phyloP scores from a whole-genome alignment of 495 filamentous ascomycete genomes.

The Usnea hakonensis region DNA sequence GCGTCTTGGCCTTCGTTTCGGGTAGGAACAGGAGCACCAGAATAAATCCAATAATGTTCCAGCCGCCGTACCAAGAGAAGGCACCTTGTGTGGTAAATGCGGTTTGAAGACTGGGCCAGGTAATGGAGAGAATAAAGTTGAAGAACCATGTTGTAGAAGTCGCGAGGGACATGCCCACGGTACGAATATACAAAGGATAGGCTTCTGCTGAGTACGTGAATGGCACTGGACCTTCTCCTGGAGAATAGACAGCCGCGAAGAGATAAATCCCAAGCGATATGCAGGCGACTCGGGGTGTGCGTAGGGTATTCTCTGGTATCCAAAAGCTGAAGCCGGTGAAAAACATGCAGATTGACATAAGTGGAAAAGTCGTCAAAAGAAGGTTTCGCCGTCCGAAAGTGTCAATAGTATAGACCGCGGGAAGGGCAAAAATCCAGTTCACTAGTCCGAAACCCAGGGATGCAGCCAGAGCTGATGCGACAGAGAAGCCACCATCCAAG shows the following conservation, averaged over 20 bases:
- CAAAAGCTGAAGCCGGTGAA: conserved; percentile 78
- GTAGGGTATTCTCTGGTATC: conserved; percentile 43
- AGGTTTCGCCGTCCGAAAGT: conserved; percentile 48
- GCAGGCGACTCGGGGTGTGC: conserved; percentile 42
- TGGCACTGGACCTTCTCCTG: conserved; percentile 74
- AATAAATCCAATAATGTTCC: conserved; percentile 38
- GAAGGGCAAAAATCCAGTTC: conserved; percentile 11
- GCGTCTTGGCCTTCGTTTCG: conserved; percentile 40
- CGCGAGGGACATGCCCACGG: conserved; percentile 59
- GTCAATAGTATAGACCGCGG: conserved; percentile 8
- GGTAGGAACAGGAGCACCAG: conserved; percentile 35
- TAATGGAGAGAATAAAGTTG: conserved; percentile 58
- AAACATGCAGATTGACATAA: conserved; percentile 60
- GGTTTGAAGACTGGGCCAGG: conserved; percentile 50
- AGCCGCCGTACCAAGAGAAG: conserved; percentile 51
- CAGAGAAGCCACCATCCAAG: conserved; percentile 41
- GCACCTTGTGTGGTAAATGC: conserved; percentile 53
- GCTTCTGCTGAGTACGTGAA: conserved; percentile 81
- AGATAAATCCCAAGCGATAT: conserved; percentile 67
- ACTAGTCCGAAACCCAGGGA: conserved; percentile 43
- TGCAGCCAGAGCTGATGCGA: conserved; percentile 51
- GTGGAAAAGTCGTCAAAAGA: conserved; percentile 67
- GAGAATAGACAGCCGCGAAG: conserved; percentile 68
- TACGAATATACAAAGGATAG: conserved; percentile 67
- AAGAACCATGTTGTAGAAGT: conserved; percentile 67